phyloP scores from a whole-genome alignment of 441 rosid genomes.

The Geranium incanum region DNA sequence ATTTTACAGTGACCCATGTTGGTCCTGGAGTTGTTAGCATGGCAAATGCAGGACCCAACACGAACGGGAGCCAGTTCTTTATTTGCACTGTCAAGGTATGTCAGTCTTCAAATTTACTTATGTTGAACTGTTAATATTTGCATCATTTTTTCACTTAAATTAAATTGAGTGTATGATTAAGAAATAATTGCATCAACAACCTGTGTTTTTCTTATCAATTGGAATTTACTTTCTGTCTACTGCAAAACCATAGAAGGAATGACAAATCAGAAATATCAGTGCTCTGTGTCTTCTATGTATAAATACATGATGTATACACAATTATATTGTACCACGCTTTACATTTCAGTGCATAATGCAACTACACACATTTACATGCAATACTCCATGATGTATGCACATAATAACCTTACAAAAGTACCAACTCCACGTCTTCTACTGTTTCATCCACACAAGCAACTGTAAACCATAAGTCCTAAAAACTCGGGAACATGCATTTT shows the following conservation, averaged over 20 bases:
- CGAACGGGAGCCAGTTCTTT: constrained; percentile 95
- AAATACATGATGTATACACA: not conserved
- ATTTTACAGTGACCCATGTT: constrained; percentile 63
- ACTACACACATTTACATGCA: not conserved
- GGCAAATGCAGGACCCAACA: constrained; percentile 99
- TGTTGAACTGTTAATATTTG: not conserved
- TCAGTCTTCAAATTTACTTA: not conserved
- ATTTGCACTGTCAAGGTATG: constrained; percentile 91
- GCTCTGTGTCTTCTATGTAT: no score
- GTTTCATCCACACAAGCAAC: not conserved
- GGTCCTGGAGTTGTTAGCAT: constrained; percentile 94
- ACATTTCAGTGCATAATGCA: no score
- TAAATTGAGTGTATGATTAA: not conserved
- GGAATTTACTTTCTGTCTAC: no score
- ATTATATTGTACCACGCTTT: not conserved
- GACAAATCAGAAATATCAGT: no score
- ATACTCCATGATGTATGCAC: not conserved
- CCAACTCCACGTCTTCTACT: not conserved
- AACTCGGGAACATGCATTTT: not conserved
- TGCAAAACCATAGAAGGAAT: no score
- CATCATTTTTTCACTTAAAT: not conserved
- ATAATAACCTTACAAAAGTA: not conserved
- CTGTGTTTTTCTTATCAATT: not conserved
- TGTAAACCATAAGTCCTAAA: not conserved
- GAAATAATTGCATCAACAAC: not conserved